Base-by-base conservation (phyloP, 2,329 filamentous ascomycete genomes). In the Colletotrichum phormii region DNA sequence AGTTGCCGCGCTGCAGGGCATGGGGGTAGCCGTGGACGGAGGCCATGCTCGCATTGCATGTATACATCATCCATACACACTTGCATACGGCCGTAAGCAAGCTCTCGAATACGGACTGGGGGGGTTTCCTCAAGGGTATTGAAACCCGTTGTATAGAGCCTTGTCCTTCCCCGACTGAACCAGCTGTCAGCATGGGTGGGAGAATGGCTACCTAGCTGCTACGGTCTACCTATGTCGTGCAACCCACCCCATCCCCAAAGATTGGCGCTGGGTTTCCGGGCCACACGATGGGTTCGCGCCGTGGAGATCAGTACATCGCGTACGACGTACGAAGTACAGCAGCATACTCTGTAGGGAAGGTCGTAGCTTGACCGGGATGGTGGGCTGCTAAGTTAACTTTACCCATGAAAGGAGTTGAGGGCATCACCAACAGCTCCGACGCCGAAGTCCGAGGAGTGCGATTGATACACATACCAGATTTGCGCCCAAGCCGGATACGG, bases 61-160 rank as follows among this genome's bases (percentile, higher is more conserved):
- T 18, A 11, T 49, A 49, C 42, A 49, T 11, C 18, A 22, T 13
- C 37, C 13, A 42, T 42, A 42, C 37, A 49, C 8, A 22, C 42
- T 29, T 18, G 7, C 66, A 46, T 61, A 70, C 66, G 70, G 70
- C 66, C 66, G 70, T 72, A 72, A 4, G 58, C 68, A 58, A 67
- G 13, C 31, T 62, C 53, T 31, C 37, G 58, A 59, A 58, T 37
- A 61, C 54, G 49, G 57, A 22, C 37, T 9, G 37, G 22, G 58
- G 58, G 42, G 15, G 9, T 5, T n/a, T 22, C 15, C 42, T 46
- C 42, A 59, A 61, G 49, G 60, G 29, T 58, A 54, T 62, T 58
- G 57, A 57, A 53, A 53, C 46, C n/a, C 29, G 15, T 42, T 51
- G 54, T 66, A 24, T 54, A 24, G 51, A 54, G 22, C 51, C 51